A percentile compares a stretch with the other conserved stretches of the same genome.
phyloP scores from a whole-genome alignment of 225 moss, liverwort and hornwort genomes.

The Pseudisothecium myosuroides region DNA sequence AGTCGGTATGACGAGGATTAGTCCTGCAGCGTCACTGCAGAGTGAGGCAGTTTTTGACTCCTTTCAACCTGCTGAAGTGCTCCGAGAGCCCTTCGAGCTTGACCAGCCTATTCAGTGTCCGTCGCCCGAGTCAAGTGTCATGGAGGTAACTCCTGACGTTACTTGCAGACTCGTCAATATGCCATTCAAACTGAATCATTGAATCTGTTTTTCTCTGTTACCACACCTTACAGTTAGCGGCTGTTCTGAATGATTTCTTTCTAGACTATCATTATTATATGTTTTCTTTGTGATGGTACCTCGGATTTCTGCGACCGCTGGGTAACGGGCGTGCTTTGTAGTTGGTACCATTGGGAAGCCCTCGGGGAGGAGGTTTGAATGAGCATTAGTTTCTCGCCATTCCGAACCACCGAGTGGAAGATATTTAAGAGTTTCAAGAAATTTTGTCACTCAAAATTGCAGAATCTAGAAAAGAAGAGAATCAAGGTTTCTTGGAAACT shows the following conservation, averaged over 20 bases:
- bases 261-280: not conserved
- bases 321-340: not conserved
- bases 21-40: constrained; percentile 12
- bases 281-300: not conserved
- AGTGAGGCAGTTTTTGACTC: not conserved
- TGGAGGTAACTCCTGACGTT: not conserved
- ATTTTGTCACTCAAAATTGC: not conserved
- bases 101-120: constrained; percentile 19
- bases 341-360: not conserved
- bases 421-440: not conserved
- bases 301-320: not conserved
- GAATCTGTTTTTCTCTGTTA: not conserved
- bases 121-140: constrained; percentile 3
- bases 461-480: not conserved
- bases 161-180: not conserved
- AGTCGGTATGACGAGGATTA: constrained; percentile 24
- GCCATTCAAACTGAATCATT: not conserved
- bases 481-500: not conserved
- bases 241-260: not conserved
- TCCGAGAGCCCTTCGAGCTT: constrained; percentile 13
- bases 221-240: not conserved
- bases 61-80: constrained; percentile 7
- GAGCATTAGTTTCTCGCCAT: too few relatives aligned
- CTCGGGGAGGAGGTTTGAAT: too few relatives aligned
- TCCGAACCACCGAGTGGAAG: not conserved